These are phyloP conservation scores for Boechera retrofracta DNA, from an alignment of 345 rosid species.

Conservation along the genomic window DNA sequence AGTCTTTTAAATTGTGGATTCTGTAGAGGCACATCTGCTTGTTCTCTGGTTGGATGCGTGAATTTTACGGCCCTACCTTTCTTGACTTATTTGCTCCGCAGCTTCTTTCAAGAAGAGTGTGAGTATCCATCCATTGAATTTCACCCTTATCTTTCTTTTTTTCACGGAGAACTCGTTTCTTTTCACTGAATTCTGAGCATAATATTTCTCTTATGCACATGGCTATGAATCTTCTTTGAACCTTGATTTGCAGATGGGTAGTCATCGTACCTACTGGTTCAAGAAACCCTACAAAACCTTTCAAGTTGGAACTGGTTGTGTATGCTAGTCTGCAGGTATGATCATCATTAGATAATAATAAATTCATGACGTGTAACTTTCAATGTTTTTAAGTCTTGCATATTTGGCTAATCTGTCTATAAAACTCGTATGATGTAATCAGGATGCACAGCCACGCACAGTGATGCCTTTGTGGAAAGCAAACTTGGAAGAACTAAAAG, in stretches of 20 bases:
- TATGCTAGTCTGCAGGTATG: slow-evolving; percentile 75
- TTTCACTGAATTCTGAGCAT: slow-evolving; percentile 5
- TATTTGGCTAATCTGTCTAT: slow-evolving; percentile 1
- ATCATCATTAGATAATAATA: slow-evolving; percentile 3
- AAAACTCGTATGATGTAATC: slow-evolving; percentile 39
- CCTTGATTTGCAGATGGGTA: slow-evolving; percentile 72
- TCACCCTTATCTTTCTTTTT: not conserved
- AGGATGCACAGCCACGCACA: slow-evolving; percentile 89
- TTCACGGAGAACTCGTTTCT: not conserved
- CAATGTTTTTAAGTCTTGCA: not conserved
- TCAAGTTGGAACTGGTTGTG: slow-evolving; percentile 88
- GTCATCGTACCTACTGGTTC: slow-evolving; percentile 86
- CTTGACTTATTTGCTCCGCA: slow-evolving; percentile 86
- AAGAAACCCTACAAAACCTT: slow-evolving; percentile 66
- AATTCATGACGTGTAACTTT: not conserved
- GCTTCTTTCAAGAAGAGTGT: slow-evolving; percentile 88
- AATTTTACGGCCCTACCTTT: slow-evolving; percentile 83
- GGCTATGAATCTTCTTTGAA: slow-evolving; percentile 12
- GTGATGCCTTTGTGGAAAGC: slow-evolving; percentile 87
- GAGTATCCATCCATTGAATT: slow-evolving; percentile 36
- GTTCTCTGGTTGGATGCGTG: slow-evolving; percentile 96
- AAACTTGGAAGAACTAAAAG: slow-evolving; percentile 79
- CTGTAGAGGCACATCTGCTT: slow-evolving; percentile 75
- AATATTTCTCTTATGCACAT: not conserved
- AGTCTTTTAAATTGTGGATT: not conserved